Conservation (phyloP, 805 yeast species). For the Candida sphagnicola region DNA sequence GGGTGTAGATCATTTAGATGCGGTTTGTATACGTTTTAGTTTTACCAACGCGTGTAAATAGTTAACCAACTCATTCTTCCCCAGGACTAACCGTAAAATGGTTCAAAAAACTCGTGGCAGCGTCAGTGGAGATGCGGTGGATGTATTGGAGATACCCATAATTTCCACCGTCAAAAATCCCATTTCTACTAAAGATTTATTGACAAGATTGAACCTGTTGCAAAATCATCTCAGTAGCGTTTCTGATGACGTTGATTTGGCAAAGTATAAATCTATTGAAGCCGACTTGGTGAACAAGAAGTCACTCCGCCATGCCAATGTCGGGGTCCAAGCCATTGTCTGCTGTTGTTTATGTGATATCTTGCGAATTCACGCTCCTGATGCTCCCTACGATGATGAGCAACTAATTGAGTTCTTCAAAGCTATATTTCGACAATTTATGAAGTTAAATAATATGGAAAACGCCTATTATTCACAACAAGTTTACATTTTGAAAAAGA, state of each 20-base stretch:
- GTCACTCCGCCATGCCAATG: slow-evolving; percentile 55
- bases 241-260: slow-evolving; percentile 53
- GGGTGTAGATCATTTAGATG: no score
- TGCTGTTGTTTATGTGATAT: slow-evolving; percentile 78
- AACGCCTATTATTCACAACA: slow-evolving; percentile 62
- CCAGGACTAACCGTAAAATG: no score
- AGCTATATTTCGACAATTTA: slow-evolving; percentile 61
- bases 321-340: slow-evolving; percentile 63
- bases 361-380: slow-evolving; percentile 77
- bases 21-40: no score
- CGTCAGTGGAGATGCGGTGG: neutral
- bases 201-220: slow-evolving; percentile 51
- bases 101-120: neutral
- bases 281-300: slow-evolving; percentile 55
- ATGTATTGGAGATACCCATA: slow-evolving; percentile 18
- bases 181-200: slow-evolving; percentile 59
- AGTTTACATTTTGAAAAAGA: slow-evolving; percentile 57
- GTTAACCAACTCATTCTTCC: no score
- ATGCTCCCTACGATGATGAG: slow-evolving; percentile 74
- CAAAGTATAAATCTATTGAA: slow-evolving; percentile 39
- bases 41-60: no score
- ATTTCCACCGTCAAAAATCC: slow-evolving; percentile 54
- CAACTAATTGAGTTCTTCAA: slow-evolving; percentile 64
- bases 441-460: slow-evolving; percentile 48
- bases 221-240: slow-evolving; percentile 60